A percentile compares a stretch with the other conserved stretches of the same genome.
Conservation (phyloP, 2,329 filamentous ascomycete genomes). For the Colletotrichum costaricense region DNA sequence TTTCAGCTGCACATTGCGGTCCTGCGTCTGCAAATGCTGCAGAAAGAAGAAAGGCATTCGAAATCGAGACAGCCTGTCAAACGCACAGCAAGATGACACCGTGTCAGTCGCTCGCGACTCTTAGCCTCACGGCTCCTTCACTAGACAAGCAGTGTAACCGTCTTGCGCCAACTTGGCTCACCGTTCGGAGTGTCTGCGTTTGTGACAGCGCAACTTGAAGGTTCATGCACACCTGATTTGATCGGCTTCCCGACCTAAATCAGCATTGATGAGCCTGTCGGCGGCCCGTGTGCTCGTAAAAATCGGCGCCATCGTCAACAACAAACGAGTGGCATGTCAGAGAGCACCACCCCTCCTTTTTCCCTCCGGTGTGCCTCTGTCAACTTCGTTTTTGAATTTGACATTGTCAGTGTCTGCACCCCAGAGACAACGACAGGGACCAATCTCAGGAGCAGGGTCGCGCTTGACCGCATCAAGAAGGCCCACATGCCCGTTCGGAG, state of each 20-base stretch:
- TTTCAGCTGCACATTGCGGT: conserved; percentile 3
- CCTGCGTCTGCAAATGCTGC: background rate
- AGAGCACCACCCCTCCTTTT: conserved; percentile 2
- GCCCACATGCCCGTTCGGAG: conserved; percentile 11
- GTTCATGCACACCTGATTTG: background rate
- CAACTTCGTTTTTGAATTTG: background rate
- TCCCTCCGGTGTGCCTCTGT: background rate
- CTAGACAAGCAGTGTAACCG: background rate
- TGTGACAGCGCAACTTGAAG: background rate
- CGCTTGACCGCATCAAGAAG: conserved; percentile 25
- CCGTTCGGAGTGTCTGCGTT: background rate
- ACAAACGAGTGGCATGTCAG: conserved; percentile 16
- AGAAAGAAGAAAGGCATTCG: background rate
- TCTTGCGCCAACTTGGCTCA: background rate
- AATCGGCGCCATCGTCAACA: background rate
- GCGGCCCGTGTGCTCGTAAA: conserved; percentile 15
- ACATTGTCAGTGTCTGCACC: conserved; percentile 8
- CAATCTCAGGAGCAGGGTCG: background rate
- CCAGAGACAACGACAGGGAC: conserved; percentile 5
- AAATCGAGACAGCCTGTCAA: background rate
- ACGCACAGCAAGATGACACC: background rate
- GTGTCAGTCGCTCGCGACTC: background rate
- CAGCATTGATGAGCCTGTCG: background rate
- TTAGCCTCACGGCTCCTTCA: background rate
- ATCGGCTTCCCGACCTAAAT: conserved; percentile 5